Conservation (phyloP, 2,329 filamentous ascomycete genomes). For the Thermothelomyces thermophilus region DNA sequence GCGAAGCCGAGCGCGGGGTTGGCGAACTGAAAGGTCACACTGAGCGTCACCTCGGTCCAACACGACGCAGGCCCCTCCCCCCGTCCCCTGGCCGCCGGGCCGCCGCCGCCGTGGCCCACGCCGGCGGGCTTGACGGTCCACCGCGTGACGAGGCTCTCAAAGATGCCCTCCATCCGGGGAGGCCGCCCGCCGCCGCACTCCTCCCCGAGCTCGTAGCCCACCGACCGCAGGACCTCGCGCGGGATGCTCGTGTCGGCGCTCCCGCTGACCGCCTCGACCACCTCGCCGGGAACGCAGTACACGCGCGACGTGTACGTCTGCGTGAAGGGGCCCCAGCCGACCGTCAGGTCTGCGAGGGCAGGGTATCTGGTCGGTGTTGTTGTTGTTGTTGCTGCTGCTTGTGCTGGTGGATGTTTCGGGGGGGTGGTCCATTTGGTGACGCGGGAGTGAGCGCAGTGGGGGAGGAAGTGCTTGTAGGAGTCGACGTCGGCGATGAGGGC, state of each 20-base stretch:
- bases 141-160: slow-evolving; percentile 62
- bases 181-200: slow-evolving; percentile 7
- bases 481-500: slow-evolving; percentile 81
- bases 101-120: background rate
- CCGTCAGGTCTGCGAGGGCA: slow-evolving; percentile 66
- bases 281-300: slow-evolving; percentile 63
- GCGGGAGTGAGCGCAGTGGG: slow-evolving; percentile 72
- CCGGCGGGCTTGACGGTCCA: slow-evolving; percentile 54
- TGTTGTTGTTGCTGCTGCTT: background rate
- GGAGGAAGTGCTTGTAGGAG: slow-evolving; percentile 80
- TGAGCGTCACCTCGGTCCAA: slow-evolving; percentile 67
- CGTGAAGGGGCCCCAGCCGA: slow-evolving; percentile 78
- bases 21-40: slow-evolving; percentile 74
- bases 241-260: slow-evolving; percentile 43
- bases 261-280: slow-evolving; percentile 74
- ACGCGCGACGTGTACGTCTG: slow-evolving; percentile 79
- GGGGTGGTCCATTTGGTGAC: slow-evolving; percentile 65
- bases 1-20: slow-evolving; percentile 84
- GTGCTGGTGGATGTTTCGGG: background rate
- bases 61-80: slow-evolving; percentile 11
- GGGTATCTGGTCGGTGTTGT: slow-evolving; percentile 39
- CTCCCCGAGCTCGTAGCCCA: slow-evolving; percentile 22
- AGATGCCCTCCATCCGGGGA: slow-evolving; percentile 40
- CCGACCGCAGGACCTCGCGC: slow-evolving; percentile 27
- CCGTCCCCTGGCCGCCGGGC: slow-evolving; percentile 23